Base-by-base conservation (phyloP, 2,329 filamentous ascomycete species). In the Onygenales sp. region DNA sequence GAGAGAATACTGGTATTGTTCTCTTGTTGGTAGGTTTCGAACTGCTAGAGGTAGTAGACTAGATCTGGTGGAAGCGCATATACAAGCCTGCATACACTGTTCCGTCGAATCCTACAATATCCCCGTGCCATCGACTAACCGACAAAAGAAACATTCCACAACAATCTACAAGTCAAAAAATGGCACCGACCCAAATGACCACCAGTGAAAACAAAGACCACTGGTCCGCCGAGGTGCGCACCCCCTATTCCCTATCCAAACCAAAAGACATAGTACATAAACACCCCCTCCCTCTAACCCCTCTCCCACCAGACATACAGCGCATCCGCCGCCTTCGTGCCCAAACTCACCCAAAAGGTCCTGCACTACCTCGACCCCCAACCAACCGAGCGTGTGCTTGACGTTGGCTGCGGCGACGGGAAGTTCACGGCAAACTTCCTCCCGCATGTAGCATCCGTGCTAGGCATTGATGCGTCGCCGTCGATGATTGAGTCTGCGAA, bases 371-470 rank as follows among this genome's bases (percentile, higher is more conserved):
- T 86, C 0, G 75, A 83, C 58, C 74, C 82, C 0, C 73, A 81
- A 54, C 72, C 75, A 32, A 76, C 80, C 57, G 82, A 86, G 62
- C 64, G 70, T 13, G 74, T 86, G 21, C 70, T 86, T 2, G 83
- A 86, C 57, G 67, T 86, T 51, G 83, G 83, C 11, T 86, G 83
- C 59, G 83, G 83, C 43, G 82, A 85, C 64, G 82, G 81, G 37
- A 71, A 83, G 27, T 70, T 85, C 56, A 78, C 81, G 39, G 64
- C 77, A 2, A 73, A 82, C 49, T 76, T 84, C 51, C 73, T 74
- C 59, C 72, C 7, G 61, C 70, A 49, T 14, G 79, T 79, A 2
- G 69, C 53, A 0, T 77, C 77, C 0, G 71, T 84, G 34, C 72
- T 82, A 55, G 83, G 82, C 3, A 67, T 82, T 7, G 83, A 86